A percentile compares a stretch with the other conserved stretches of the same genome.
phyloP scores from a whole-genome alignment of 306 rosid genomes.

The Notholithocarpus densiflorus region DNA sequence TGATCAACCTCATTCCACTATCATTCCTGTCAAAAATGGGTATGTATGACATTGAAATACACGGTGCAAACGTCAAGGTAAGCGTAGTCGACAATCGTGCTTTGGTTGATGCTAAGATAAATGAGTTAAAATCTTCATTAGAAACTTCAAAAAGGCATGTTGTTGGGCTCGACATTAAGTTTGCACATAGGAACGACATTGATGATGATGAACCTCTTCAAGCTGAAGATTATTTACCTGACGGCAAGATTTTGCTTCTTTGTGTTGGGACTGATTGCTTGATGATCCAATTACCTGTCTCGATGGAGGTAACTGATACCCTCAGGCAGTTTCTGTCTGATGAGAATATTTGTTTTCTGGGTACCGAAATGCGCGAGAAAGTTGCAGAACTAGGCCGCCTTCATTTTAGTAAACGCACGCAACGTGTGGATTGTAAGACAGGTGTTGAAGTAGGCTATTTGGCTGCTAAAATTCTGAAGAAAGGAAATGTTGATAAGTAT shows the following conservation, averaged over 20 bases:
- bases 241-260: neutral
- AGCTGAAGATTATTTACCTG: too few relatives aligned
- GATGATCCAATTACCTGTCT: neutral
- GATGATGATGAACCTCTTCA: fast-evolving
- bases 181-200: fast-evolving
- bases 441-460: neutral
- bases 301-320: too few relatives aligned
- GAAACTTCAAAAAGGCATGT: neutral
- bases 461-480: conserved; percentile 1
- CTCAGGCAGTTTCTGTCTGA: too few relatives aligned
- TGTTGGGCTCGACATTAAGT: neutral
- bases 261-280: neutral
- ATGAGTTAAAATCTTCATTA: neutral
- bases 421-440: neutral
- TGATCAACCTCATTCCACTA: too few relatives aligned
- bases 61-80: too few relatives aligned
- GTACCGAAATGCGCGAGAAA: too few relatives aligned
- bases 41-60: neutral
- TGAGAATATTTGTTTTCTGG: too few relatives aligned
- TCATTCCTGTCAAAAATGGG: neutral
- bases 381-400: too few relatives aligned
- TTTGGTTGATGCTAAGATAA: neutral
- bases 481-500: neutral
- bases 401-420: too few relatives aligned
- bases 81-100: neutral